Evolutionary conservation across 805 yeast genomes (phyloP), one percentile per base, ranked within the genome.

Genomic region (Wickerhamiella nectarea): DNA sequence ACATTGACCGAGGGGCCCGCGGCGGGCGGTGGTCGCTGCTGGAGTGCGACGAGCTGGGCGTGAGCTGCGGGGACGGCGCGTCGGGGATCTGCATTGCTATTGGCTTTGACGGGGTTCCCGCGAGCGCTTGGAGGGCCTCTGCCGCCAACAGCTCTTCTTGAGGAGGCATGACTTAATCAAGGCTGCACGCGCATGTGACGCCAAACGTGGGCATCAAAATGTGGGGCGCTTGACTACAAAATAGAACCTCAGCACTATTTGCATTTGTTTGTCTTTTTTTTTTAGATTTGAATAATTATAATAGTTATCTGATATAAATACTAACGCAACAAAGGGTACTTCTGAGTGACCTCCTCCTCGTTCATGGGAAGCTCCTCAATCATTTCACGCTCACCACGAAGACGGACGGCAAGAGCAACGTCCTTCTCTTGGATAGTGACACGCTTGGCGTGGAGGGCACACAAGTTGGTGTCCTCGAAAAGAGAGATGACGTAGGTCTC

Each of bases 381-480:
- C 21, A 21, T 15, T 17, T 28, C 70, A 72, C 83, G 76, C 72
- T 80, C 91, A 62, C 91, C 93, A 67, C 93, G 80, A 66, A 81
- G 79, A 74, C 93, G 83, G 72, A 91, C 80, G 55, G 93, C 93
- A 59, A 81, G 78, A 67, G 79, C 85, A 65, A 81, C 80, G 66
- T 81, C 93, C 75, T 81, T 81, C 80, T 81, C 81, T 71, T 81
- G 89, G 65, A 81, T 82, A 56, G 93, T 81, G 59, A 81, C 93
- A 75, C 93, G 80, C 81, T 82, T 82, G 63, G 91, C 93, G 72
- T 81, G 93, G 60, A 82, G 79, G 58, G 93, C 93, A 71, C 91
- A 82, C 69, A 81, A 74, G 76, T 81, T 81, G 56, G 93, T 82
- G 71, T 81, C 93, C 71, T 81, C 93, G 58, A 81, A 81, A 58